A percentile compares a stretch with the other conserved stretches of the same genome.
Evolutionary conservation across 345 rosid species (phyloP).

Genomic region (Firmiana major): DNA sequence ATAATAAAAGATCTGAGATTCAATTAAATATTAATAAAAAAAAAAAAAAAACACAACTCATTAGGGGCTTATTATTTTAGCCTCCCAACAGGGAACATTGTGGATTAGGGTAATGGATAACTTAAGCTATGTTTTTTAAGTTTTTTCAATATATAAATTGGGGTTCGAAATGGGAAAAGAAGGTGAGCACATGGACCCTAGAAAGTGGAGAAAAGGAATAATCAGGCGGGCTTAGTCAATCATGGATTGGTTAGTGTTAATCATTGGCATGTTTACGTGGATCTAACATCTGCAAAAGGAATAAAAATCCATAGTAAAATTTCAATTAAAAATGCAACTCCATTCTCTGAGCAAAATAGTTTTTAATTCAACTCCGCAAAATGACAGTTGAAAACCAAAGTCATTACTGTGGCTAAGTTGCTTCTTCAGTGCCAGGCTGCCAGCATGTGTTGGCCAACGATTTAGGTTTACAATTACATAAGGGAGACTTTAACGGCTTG

Average conservation of each 20-base stretch:
- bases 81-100: not conserved
- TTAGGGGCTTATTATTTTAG: not conserved
- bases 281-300: not conserved
- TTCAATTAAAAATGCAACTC: no score
- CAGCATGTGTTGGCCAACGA: not conserved
- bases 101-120: not conserved
- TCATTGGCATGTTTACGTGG: conserved; percentile 15
- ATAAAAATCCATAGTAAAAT: no score
- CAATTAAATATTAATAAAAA: no score
- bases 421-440: not conserved
- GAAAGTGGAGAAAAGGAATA: conserved; percentile 9
- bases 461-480: not conserved
- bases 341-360: no score
- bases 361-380: no score
- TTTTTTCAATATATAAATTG: not conserved
- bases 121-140: not conserved
- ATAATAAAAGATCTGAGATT: no score
- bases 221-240: not conserved
- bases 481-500: not conserved
- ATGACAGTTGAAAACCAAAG: not conserved
- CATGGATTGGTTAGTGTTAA: not conserved
- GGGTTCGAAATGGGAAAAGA: not conserved
- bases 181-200: conserved; percentile 2
- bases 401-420: not conserved
- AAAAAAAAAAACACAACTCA: no score